Evolutionary conservation across 139 green algal species (phyloP).

Genomic region (Trebouxia sp.): DNA sequence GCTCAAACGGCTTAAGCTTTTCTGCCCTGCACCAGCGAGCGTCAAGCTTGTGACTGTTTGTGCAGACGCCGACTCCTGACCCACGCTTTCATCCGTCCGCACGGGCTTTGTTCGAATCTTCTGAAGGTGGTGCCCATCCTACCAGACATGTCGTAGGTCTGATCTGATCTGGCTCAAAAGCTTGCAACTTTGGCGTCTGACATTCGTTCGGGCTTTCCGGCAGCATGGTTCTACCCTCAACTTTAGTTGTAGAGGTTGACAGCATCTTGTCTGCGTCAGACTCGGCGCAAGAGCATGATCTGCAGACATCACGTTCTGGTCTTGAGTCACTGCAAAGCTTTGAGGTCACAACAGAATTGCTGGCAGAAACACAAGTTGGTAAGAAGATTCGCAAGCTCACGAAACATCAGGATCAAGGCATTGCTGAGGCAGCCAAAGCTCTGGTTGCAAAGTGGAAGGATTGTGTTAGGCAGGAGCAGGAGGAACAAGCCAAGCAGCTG

Average conservation of each 20-base stretch:
- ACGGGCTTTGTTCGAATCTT: no score
- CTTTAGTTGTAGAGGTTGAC: background rate
- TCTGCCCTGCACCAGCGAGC: no score
- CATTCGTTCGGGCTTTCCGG: no score
- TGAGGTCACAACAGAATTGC: constrained; percentile 62
- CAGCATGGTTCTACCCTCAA: background rate
- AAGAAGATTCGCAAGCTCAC: constrained; percentile 75
- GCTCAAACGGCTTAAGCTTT: no score
- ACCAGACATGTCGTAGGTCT: no score
- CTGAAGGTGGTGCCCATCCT: no score
- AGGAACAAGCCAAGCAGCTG: background rate
- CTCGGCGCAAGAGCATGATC: constrained; percentile 8
- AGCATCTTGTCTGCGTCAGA: constrained; percentile 10
- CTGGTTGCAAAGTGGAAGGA: constrained; percentile 79
- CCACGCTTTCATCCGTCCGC: no score
- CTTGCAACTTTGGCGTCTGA: no score
- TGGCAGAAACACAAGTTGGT: constrained; percentile 75
- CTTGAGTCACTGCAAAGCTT: constrained; percentile 50
- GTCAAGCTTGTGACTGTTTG: no score
- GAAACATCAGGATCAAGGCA: constrained; percentile 58
- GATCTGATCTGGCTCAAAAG: no score
- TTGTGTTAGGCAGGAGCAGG: constrained; percentile 45
- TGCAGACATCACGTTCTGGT: constrained; percentile 54
- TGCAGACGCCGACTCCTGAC: no score
- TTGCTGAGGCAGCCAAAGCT: constrained; percentile 56